Evolutionary conservation across 179 eudicot species (phyloP), one percentile per base, ranked within the genome.

Genomic region (Camellia oleifera): DNA sequence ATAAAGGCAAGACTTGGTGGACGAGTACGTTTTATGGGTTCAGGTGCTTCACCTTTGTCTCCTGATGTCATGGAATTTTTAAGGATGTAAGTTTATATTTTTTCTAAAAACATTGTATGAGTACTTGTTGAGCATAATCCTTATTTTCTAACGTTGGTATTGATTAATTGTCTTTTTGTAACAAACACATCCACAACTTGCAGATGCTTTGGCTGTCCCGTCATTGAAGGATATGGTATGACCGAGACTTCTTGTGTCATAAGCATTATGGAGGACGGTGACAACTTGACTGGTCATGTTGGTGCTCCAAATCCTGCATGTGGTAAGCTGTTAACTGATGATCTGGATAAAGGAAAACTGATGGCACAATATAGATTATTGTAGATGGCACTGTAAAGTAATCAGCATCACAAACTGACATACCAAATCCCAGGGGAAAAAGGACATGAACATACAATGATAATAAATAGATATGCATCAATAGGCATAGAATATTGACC

Each of bases 11-110:
- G 89, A 86, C 94, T 96, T 67, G 99, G 99, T 69, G 99, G 99
- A 77, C 90, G 98, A 82, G 95, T 96, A 77, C 97, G 99, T 77
- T 80, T 88, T 76, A 83, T 96, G 97, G 83, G 88, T 66, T 96
- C 99, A 52, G 99, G 98, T 76, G 98, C 98, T 89, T 94, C 99
- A 74, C 99, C 99, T 69, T 83, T 96, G 84, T 96, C 99, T 11
- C 88, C 98, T 72, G 98, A 96, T 85, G 92, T 94, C 83, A 83
- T 96, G 94, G 98, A 92, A 72, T 96, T 94, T 83, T 79, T 96
- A 79, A 92, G 83, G 81, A 90, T 96, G 99, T 96, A 92, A 92
- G 98, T 86, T 83, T 53, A 73, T 81, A 20, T 44, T 61, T 75
- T 32, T 44, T n/a, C 44, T 56, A 9, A 72, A 14, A 57, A 77